Percentiles rank a stretch among this genome's conserved stretches.
phyloP scores from a whole-genome alignment of 2,329 filamentous ascomycete species.

The Chaetothyriales sp. region DNA sequence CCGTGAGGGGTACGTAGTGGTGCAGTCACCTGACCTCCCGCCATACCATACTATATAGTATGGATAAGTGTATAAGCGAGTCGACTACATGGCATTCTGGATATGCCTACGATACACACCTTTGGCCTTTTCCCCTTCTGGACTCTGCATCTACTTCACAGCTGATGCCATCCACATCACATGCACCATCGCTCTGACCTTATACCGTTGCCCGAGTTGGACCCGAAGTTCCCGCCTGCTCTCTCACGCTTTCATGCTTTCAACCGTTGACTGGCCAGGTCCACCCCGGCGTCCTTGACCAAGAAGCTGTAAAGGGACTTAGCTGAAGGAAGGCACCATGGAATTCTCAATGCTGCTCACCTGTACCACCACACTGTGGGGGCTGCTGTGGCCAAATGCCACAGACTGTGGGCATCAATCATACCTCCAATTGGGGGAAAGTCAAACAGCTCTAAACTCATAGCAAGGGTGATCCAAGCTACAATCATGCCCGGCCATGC shows the following conservation, averaged over 20 bases:
- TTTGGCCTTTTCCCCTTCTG: too few relatives aligned
- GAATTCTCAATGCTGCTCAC: slow-evolving; percentile 40
- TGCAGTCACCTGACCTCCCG: neutral
- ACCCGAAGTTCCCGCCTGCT: neutral
- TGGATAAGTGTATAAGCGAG: neutral
- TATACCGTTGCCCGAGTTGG: too few relatives aligned
- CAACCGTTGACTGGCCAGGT: slow-evolving; percentile 55
- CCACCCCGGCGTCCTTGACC: slow-evolving; percentile 69
- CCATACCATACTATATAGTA: too few relatives aligned
- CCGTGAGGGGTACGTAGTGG: neutral
- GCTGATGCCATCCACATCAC: neutral
- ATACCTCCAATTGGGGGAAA: slow-evolving; percentile 72
- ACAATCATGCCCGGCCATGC: slow-evolving; percentile 83
- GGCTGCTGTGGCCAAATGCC: slow-evolving; percentile 84
- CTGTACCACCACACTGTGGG: slow-evolving; percentile 88
- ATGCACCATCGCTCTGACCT: neutral
- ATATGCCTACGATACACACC: neutral
- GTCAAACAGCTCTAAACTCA: slow-evolving; percentile 91
- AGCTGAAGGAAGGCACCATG: neutral
- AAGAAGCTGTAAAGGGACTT: slow-evolving; percentile 50
- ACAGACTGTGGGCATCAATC: slow-evolving; percentile 85
- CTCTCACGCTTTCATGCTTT: slow-evolving; percentile 42
- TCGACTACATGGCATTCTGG: neutral
- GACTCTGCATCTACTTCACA: neutral
- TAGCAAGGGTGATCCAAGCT: slow-evolving; percentile 77